Evolutionary conservation across 768 basidiomycete genomes (phyloP), one percentile per base, ranked within the genome.

Genomic region (Mrakia frigida): DNA sequence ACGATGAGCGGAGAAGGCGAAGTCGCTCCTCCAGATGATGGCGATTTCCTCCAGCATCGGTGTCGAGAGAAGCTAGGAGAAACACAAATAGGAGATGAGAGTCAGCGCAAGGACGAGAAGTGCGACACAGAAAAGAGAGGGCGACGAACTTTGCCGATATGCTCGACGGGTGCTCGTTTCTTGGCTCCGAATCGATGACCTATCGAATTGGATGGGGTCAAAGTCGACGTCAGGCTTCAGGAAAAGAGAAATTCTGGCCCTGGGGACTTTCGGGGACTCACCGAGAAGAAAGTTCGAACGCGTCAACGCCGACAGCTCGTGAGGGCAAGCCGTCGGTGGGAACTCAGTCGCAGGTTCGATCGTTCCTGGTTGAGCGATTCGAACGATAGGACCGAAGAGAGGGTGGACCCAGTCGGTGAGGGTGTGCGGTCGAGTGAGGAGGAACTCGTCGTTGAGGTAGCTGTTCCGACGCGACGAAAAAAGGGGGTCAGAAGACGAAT

Each of bases 361-460:
- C 56, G 69, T 53, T 6, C 33, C 65, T 9, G 74, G 74, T 39
- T 56, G 43, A n/a, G 60, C 46, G 25, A 77, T 41, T 23, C 76
- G 76, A 16, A 72, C 63, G 39, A 77, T 43, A 13, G 76, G 76
- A 13, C 76, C 76, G 39, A 67, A 59, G 23, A 71, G 33, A 16
- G 76, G 76, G 39, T 61, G 39, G 39, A 63, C 31, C 76, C 76
- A 77, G 71, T 77, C 76, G n/a, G 70, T 67, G 46, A 35, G 50
- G 5, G 63, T 53, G 41, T 73, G 71, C 0, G 70, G 61, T 33
- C 65, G 71, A 18, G 56, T 68, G 37, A 77, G 39, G 71, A 77
- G 72, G 65, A 77, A 77, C 33, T 77, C 76, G 63, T 77, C 76
- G 69, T 75, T 75, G 11, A 61, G 59, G 43, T 43, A 74, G 60